Percentiles rank a stretch among this genome's conserved stretches.
phyloP scores from a whole-genome alignment of 768 basidiomycete genomes.

The Chalciporus chontae region DNA sequence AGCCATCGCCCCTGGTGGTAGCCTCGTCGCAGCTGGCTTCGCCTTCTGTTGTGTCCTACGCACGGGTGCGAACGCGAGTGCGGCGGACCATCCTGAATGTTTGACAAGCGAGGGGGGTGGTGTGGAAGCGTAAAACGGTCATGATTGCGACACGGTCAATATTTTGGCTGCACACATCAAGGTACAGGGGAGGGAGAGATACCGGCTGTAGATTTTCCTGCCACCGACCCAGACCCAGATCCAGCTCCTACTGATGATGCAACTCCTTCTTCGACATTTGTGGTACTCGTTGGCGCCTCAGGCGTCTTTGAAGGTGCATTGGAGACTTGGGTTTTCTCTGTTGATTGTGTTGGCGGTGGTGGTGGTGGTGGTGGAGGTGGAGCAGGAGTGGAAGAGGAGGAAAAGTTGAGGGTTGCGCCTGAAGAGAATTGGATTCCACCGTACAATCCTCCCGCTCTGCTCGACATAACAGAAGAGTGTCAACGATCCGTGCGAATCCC shows the following conservation, averaged over 20 bases:
- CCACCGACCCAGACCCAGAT: constrained; percentile 31
- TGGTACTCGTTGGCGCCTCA: constrained; percentile 22
- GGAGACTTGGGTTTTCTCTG: constrained; percentile 16
- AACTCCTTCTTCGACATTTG: constrained; percentile 25
- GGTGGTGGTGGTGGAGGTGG: constrained; percentile 10
- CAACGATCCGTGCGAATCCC: constrained; percentile 16
- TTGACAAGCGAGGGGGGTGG: not conserved
- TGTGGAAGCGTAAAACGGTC: constrained; percentile 22
- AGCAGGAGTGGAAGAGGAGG: constrained; percentile 38
- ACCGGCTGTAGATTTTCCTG: constrained; percentile 53
- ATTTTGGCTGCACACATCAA: constrained; percentile 32
- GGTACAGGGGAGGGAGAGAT: constrained; percentile 46
- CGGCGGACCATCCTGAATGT: constrained; percentile 76
- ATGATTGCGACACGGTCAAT: constrained; percentile 36
- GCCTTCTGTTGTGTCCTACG: constrained; percentile 60
- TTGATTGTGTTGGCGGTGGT: constrained; percentile 18
- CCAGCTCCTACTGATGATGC: constrained; percentile 24
- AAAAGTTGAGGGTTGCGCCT: constrained; percentile 48
- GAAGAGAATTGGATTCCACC: constrained; percentile 86
- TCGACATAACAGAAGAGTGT: constrained; percentile 51
- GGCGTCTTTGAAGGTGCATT: constrained; percentile 22
- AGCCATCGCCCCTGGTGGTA: constrained; percentile 54
- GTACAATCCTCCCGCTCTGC: constrained; percentile 80
- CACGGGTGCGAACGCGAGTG: constrained; percentile 84
- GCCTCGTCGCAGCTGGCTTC: constrained; percentile 42